These are phyloP conservation scores for Lentinula edodes DNA, from an alignment of 768 basidiomycete species.

Conservation along the genomic window DNA sequence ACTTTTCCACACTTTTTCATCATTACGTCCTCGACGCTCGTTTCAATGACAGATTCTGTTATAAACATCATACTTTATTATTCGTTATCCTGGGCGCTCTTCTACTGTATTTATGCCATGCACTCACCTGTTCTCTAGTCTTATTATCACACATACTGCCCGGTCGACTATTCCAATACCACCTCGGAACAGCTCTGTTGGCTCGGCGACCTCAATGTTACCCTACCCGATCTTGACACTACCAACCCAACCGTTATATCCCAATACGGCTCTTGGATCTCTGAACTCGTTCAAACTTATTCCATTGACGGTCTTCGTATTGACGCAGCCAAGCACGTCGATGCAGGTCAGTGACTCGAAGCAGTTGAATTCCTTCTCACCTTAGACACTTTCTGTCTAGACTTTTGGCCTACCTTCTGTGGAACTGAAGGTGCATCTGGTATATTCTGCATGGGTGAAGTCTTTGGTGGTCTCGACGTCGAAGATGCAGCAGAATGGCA, in stretches of 20 bases:
- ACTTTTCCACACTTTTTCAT: background rate
- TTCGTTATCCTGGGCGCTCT: background rate
- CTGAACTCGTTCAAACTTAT: constrained; percentile 61
- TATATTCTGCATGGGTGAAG: constrained; percentile 85
- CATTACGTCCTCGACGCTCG: too few relatives aligned
- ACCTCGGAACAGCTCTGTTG: constrained; percentile 76
- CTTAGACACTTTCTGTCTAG: constrained; percentile 22
- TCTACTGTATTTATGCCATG: background rate
- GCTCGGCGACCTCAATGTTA: constrained; percentile 72
- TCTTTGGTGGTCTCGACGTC: constrained; percentile 50
- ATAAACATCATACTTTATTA: too few relatives aligned
- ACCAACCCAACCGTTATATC: constrained; percentile 56
- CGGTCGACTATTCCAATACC: constrained; percentile 62
- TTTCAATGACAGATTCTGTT: too few relatives aligned
- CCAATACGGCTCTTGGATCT: constrained; percentile 66
- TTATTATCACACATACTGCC: constrained; percentile 76
- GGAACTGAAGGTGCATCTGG: constrained; percentile 71
- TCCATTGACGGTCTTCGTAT: constrained; percentile 83
- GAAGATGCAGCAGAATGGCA: constrained; percentile 52
- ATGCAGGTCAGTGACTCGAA: constrained; percentile 13
- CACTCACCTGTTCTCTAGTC: constrained; percentile 29
- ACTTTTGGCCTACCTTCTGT: constrained; percentile 76
- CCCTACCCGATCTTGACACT: constrained; percentile 78
- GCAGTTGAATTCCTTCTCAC: background rate
- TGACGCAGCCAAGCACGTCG: constrained; percentile 70